These are phyloP conservation scores for Larix kaempferi DNA, from an alignment of 75 land plant species.

Conservation along the genomic window DNA sequence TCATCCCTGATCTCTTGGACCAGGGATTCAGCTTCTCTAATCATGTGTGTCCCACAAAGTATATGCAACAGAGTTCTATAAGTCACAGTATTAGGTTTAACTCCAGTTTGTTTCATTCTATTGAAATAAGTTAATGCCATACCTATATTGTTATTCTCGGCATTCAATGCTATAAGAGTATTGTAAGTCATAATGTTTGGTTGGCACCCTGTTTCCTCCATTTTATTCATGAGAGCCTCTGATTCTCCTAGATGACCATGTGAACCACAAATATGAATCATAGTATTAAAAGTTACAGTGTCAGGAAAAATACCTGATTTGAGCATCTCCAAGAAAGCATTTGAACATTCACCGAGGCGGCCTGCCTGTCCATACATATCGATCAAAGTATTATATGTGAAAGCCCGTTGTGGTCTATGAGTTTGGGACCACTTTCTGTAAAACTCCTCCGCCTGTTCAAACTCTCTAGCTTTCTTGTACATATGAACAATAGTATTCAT, in stretches of 20 bases:
- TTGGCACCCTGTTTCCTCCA: slow-evolving; percentile 49
- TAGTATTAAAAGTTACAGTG: slow-evolving; percentile 72
- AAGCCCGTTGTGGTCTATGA: slow-evolving; percentile 36
- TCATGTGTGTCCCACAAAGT: slow-evolving; percentile 36
- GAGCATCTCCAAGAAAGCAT: slow-evolving; percentile 67
- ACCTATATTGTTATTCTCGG: slow-evolving; percentile 41
- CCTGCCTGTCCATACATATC: slow-evolving; percentile 78
- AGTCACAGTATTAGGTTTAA: slow-evolving; percentile 56
- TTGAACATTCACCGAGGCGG: slow-evolving; percentile 58
- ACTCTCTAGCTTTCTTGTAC: slow-evolving; percentile 58
- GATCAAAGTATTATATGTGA: slow-evolving; percentile 84
- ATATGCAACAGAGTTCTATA: slow-evolving; percentile 53
- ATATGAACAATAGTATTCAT: slow-evolving; percentile 64
- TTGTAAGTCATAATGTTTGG: slow-evolving; percentile 80
- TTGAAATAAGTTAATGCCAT: slow-evolving; percentile 34
- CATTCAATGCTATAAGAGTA: slow-evolving; percentile 54
- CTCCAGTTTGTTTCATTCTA: slow-evolving; percentile 48
- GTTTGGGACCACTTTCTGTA: slow-evolving; percentile 41
- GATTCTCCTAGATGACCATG: slow-evolving; percentile 66
- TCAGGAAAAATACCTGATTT: slow-evolving; percentile 52
- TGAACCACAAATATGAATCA: slow-evolving; percentile 78
- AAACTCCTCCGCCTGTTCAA: slow-evolving; percentile 49
- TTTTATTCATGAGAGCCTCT: slow-evolving; percentile 53
- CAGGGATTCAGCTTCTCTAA: slow-evolving; percentile 39
- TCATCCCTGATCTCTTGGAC: too few relatives aligned